Evolutionary conservation across 2,329 filamentous ascomycete genomes (phyloP), one percentile per base, ranked within the genome.

Genomic region (Xylariales sp.): DNA sequence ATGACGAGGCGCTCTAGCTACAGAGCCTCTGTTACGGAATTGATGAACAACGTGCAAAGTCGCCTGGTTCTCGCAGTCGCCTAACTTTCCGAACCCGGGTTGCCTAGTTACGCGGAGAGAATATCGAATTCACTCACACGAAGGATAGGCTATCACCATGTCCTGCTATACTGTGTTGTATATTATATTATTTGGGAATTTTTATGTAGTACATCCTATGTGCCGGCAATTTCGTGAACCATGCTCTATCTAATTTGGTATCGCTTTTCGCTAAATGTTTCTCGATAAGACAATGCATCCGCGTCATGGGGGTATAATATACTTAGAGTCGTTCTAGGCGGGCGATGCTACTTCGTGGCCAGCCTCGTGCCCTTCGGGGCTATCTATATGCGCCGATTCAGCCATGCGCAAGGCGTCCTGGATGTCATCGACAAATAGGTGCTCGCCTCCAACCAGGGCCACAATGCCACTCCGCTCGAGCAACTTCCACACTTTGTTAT

Each of bases 401-500:
- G 92, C 93, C 83, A 94, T 82, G 60, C 90, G 87, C 73, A 99
- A 80, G 1, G 96, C 96, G 77, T 97, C 92, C 59, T 94, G 90
- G 1, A 98, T 94, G 72, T 92, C 91, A 30, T 87, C 85, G 8
- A 97, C 91, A 79, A 97, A 97, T 74, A 96, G 90, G 0, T 84
- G 79, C 76, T 87, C 84, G 0, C 94, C 95, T 2, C 95, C 95
- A 65, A 91, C 92, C 60, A 92, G 84, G 1, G 93, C 92, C 1
- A 97, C 87, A 72, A 99, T 97, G 3, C 96, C 95, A 73, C 92
- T 94, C 62, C 87, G 85, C 62, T 89, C 84, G 81, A 98, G 93
- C 61, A 93, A 83, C 58, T 84, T 81, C 84, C 91, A 95, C 0
- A 97, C 91, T 2, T 85, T 81, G 65, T 85, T 83, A 12, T 79